Base-by-base conservation (phyloP, 1,284 basidiomycete genomes). In the Tilletia indica region DNA sequence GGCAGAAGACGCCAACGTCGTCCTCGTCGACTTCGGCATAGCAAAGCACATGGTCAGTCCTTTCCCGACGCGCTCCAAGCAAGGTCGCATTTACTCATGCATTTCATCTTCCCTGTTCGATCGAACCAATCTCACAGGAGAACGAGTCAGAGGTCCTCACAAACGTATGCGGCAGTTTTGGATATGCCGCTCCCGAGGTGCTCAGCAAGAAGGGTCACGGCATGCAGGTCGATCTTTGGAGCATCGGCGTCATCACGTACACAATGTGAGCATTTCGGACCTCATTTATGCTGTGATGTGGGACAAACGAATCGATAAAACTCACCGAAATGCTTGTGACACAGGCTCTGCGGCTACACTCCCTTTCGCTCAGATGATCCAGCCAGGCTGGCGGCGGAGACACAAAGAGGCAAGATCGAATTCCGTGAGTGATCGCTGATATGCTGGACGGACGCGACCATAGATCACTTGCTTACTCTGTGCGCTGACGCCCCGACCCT, bases 201-300 rank as follows among this genome's bases (percentile, higher is more conserved):
- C 87, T 98, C 36, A 89, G 88, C 73, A 90, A 92, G 78, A 85
- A 88, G 51, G 93, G 93, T 0, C 94, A 99, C 82, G 91, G 94
- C 47, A 93, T 93, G 83, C 90, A 92, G 5, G 94, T 97, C 11
- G 96, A 98, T 84, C 86, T 96, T 54, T 98, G 96, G 96, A 91
- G 91, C 68, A 91, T 91, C 11, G 96, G 96, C 0, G 90, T 98
- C 75, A 97, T 99, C 78, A 92, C 94, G 14, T 99, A 97, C 69
- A 85, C 84, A 19, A 80, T 86, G 74, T 75, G 45, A 49, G 72
- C 72, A 6, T n/a, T 31, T 2, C 25, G 25, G 25, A 31, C 25
- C 25, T 31, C 25, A 31, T 31, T 1, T 31, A 31, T 31, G 25
- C 25, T 31, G 25, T 31, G 12, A n/a, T 48, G 47, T 2, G 12